Base-by-base conservation (phyloP, 805 yeast species). In the Osmozyma mogii region DNA sequence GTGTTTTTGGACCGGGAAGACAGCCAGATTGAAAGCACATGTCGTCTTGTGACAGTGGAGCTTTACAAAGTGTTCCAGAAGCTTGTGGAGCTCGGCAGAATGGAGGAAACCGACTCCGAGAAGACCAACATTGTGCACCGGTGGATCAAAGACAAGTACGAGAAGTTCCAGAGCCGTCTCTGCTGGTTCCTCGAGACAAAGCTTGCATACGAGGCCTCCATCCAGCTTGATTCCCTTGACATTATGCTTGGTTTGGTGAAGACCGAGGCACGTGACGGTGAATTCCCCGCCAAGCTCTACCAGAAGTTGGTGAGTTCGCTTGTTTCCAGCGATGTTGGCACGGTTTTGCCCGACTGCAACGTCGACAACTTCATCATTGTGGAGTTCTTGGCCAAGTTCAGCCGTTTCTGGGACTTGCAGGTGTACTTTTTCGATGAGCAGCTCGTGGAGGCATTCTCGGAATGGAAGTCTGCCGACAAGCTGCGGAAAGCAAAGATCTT, bases 401-500 rank as follows among this genome's bases (percentile, higher is more conserved):
- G 47, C 17, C 65, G 65, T 41, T 72, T 70, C 51, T 83, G 83
- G 63, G 98, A 89, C 50, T 55, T 89, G 34, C 84, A 87, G 43
- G 84, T 64, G 48, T 82, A 78, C 47, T 78, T 84, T 41, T 75
- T 79, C 47, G 58, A 65, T 22, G 76, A 70, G 41, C 28, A 36
- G 13, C 36, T 40, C 18, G 34, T 21, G 7, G 35, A 36, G 20
- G 25, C 22, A 9, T 23, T 40, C 17, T 34, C 38, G 15, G 9
- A 27, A 16, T 27, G 32, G 32, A 44, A 46, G 17, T 34, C 29
- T 6, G 35, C 43, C 13, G 31, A 39, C 2, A 38, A 46, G 24
- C 37, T 42, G 25, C 22, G 32, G 17, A n/a, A n/a, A n/a, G n/a
- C n/a, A n/a, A 18, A 16, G 4, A 40, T 64, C 6, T 61, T 61